Conservation (phyloP, 2,329 filamentous ascomycete genomes). For the Ramichloridium luteum region DNA sequence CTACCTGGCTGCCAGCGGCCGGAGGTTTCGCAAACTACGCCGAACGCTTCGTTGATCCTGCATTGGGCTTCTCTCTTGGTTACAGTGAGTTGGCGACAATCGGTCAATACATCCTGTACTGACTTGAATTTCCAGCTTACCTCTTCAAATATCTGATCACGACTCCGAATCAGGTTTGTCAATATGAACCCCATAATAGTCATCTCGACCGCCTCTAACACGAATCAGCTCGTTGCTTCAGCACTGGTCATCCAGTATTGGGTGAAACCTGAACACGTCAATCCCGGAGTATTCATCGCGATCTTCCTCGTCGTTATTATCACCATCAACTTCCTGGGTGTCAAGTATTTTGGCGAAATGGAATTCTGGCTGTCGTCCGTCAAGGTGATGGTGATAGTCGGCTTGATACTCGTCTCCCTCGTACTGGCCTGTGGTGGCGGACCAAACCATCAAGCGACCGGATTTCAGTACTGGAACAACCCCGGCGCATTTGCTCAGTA, state of each 20-base stretch:
- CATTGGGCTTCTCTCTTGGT: slow-evolving; percentile 66
- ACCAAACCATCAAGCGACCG: slow-evolving; percentile 17
- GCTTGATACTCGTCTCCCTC: slow-evolving; percentile 33
- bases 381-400: slow-evolving; percentile 36
- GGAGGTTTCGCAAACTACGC: slow-evolving; percentile 76
- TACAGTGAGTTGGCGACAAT: slow-evolving; percentile 29
- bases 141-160: slow-evolving; percentile 67
- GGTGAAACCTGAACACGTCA: slow-evolving; percentile 38
- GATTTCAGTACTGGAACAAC: slow-evolving; percentile 33
- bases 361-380: slow-evolving; percentile 38
- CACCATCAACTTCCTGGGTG: slow-evolving; percentile 41
- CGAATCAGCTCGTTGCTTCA: slow-evolving; percentile 72
- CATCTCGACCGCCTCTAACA: too few species aligned
- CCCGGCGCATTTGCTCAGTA: slow-evolving; percentile 35
- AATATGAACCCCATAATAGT: too few species aligned
- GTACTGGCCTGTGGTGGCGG: slow-evolving; percentile 20
- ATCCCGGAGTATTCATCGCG: slow-evolving; percentile 51
- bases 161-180: slow-evolving; percentile 72
- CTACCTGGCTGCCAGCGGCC: slow-evolving; percentile 64
- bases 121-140: slow-evolving; percentile 34
- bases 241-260: slow-evolving; percentile 70
- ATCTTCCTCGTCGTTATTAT: slow-evolving; percentile 36
- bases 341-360: slow-evolving; percentile 46
- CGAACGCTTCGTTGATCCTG: slow-evolving; percentile 65
- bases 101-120: slow-evolving; percentile 23